A percentile compares a stretch with the other conserved stretches of the same genome.
These are phyloP conservation scores for Thermothelomyces thermophilus DNA, from an alignment of 2,329 filamentous ascomycete genomes.

Conservation along the genomic window DNA sequence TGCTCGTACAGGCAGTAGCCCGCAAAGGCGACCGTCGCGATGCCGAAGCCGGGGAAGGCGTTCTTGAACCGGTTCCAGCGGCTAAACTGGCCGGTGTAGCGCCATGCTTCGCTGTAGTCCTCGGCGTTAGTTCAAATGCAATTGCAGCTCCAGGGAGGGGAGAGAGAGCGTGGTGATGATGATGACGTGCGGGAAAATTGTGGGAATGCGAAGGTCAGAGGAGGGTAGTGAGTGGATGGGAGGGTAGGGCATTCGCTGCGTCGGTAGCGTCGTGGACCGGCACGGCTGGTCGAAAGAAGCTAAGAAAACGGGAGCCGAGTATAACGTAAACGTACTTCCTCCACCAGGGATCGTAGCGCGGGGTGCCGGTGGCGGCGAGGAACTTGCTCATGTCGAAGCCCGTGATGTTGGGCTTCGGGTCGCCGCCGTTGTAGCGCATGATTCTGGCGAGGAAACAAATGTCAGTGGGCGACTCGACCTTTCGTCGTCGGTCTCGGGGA, in stretches of 20 bases:
- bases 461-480: background rate
- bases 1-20: constrained; percentile 87
- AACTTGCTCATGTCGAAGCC: constrained; percentile 86
- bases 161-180: no score
- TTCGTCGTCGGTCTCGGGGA: background rate
- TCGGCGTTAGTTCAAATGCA: background rate
- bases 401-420: constrained; percentile 66
- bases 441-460: constrained; percentile 32
- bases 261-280: no score
- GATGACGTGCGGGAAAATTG: background rate
- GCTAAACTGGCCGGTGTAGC: constrained; percentile 83
- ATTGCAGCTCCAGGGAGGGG: background rate
- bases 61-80: constrained; percentile 83
- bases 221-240: background rate
- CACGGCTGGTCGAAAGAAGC: no score
- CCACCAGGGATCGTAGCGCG: constrained; percentile 61
- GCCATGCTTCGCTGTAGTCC: constrained; percentile 75
- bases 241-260: background rate
- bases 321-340: constrained; percentile 45
- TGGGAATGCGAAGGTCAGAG: background rate
- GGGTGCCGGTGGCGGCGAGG: constrained; percentile 60
- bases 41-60: constrained; percentile 84
- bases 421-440: constrained; percentile 44
- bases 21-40: constrained; percentile 84
- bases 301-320: no score